Base-by-base conservation (phyloP, 352 stramenopile genomes). In the Pythium phragmitis region DNA sequence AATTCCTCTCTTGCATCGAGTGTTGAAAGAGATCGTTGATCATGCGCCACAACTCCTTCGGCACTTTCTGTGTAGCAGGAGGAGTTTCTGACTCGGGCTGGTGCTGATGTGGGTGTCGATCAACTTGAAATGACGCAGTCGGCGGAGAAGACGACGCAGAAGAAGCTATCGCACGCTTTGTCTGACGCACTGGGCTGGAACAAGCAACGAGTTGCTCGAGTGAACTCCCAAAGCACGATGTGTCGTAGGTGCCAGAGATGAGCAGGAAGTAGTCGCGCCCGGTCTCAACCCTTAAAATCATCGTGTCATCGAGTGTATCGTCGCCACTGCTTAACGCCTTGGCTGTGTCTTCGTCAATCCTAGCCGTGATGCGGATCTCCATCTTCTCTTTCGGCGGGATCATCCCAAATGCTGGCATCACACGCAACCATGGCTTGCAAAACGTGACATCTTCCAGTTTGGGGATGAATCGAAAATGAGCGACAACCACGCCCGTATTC, bases 31-130 rank as follows among this genome's bases (percentile, higher is more conserved):
- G 88, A 41, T 96, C 95, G 75, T 99, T 98, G 46, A 99, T 89
- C 76, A 99, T 96, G 8, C 96, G 85, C 96, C 96, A 99, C 13
- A 99, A 73, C 70, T 99, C 97, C 71, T 99, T 99, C 0, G 97
- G 97, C 13, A 99, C 88, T 55, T 88, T 88, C 30, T 92, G 83
- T 36, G 70, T 47, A 63, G 65, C 23, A 26, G 78, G 60, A 23
- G 47, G 36, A 33, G 26, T 73, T n/a, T 73, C 60, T 11, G 57
- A 13, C 16, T 79, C 63, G 57, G 82, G 77, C 26, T 86, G 73
- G 55, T 81, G 71, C 41, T 65, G 42, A 33, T 68, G 68, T 16
- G 57, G 62, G 28, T 74, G 68, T 11, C 52, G 67, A 37, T 74
- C 58, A 9, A 70, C 48, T 33, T 70, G 52, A 26, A 68, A 70